Base-by-base conservation (phyloP, 441 rosid genomes). In the Breynia disticha region DNA sequence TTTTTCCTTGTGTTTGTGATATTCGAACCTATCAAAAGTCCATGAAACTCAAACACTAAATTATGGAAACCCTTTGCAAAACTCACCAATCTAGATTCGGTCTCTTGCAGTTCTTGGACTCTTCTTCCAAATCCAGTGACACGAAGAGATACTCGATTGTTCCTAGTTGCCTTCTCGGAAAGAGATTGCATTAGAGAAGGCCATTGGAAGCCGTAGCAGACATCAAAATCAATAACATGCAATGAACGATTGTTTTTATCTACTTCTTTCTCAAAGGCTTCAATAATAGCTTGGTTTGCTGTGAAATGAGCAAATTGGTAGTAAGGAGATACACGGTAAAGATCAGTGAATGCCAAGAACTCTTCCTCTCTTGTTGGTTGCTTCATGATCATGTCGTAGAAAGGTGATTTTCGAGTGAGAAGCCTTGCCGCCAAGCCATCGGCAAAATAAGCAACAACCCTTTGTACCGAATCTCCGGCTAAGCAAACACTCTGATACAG, bases 261-360 rank as follows among this genome's bases (percentile, higher is more conserved):
- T 52, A 62, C 72, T 53, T 83, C 81, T 43, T 58, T 73, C 62
- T 83, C 81, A 19, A 76, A 80, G 1, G 70, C 78, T 61, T 83
- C 90, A 2, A 83, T 28, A 4, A 80, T 80, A 4, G 72, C 67
- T 56, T 80, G 86, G 52, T 83, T 83, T 0, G 84, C 84, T 0
- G 86, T 80, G 81, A 83, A 83, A 68, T 83, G 90, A 18, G 86
- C 90, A 19, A 83, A 76, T 19, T 83, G 90, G 65, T 76, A 80
- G 42, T 56, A 83, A 0, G 90, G 90, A 5, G 90, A 83, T 7
- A 72, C 81, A 19, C 74, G 48, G 32, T 83, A 83, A 48, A 83
- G 81, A 57, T 72, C 55, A 0, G 84, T 83, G 53, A 78, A 73
- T 1, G 86, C 82, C 37, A 61, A n/a, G 46, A 83, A 78, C 69